Percentiles rank a stretch among this genome's conserved stretches.
phyloP scores from a whole-genome alignment of 1,284 basidiomycete species.

The Volvariella volvacea region DNA sequence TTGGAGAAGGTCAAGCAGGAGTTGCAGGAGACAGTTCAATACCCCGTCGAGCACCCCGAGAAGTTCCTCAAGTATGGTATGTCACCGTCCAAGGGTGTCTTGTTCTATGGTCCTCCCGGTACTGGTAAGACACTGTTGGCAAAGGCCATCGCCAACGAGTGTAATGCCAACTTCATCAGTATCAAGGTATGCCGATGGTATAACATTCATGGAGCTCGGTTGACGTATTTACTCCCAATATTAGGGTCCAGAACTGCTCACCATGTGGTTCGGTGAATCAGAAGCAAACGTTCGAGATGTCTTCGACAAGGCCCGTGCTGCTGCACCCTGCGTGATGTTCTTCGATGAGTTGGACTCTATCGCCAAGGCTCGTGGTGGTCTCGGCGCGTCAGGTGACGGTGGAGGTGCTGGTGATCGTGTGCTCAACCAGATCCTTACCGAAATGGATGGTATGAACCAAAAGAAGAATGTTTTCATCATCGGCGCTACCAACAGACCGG shows the following conservation, averaged over 20 bases:
- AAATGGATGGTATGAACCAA: conserved; percentile 99
- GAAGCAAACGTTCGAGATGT: conserved; percentile 99
- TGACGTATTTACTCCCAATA: conserved; percentile 16
- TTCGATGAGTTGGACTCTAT: conserved; percentile 99
- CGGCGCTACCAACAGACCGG: conserved; percentile 98
- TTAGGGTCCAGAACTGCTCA: conserved; percentile 92
- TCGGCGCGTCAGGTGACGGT: conserved; percentile 72
- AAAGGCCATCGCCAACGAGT: conserved; percentile 98
- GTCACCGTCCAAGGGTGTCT: conserved; percentile 97
- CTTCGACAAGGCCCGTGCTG: conserved; percentile 99
- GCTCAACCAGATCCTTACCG: conserved; percentile 94
- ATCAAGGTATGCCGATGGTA: conserved; percentile 59
- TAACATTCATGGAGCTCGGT: neutral
- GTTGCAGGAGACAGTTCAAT: conserved; percentile 98
- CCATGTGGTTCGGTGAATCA: conserved; percentile 99
- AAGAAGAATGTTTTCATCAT: conserved; percentile 99
- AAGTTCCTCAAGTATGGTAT: conserved; percentile 99
- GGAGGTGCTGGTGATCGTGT: conserved; percentile 98
- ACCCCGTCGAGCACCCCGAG: conserved; percentile 99
- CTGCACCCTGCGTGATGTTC: conserved; percentile 99
- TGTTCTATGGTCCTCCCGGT: conserved; percentile 97
- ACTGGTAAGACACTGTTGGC: conserved; percentile 95
- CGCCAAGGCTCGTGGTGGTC: conserved; percentile 90
- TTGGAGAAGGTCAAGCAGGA: conserved; percentile 99
- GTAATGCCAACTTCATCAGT: conserved; percentile 97